Evolutionary conservation across 345 rosid genomes (phyloP), one percentile per base, ranked within the genome.

Genomic region (Clarkia xantiana): DNA sequence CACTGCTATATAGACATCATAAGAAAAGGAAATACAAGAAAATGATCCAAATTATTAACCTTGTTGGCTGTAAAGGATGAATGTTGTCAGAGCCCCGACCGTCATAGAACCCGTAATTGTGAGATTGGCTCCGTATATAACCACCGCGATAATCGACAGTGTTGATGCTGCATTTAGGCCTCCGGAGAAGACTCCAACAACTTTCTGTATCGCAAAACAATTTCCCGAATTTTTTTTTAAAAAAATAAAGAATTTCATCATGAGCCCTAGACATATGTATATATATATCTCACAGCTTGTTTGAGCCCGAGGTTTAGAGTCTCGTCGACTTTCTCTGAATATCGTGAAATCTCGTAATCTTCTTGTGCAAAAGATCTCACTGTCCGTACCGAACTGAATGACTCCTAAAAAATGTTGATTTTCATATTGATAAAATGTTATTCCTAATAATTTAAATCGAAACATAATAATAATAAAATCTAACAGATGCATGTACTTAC

Each of bases 301-400:
- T 66, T 71, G 50, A 90, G 84, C 60, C 95, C 97, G 14, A 90
- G 77, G 50, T 71, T 75, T 58, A 90, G 62, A 18, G 97, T 86
- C 64, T 81, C 95, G 40, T 86, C 86, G 5, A 90, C 97, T 76
- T 90, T 81, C 53, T 77, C 67, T 1, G 91, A 74, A 67, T 90
- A 90, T 38, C 60, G 66, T 45, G 91, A 83, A 49, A 76, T 74
- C 60, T 76, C 79, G 52, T 63, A 68, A 53, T 54, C 42, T 77
- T 90, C 95, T 72, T 86, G 87, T 9, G 97, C 95, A 62, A 90
- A 86, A 59, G 95, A 81, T 72, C 97, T 79, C 36, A 90, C 95
- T 0, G 97, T 90, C 53, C 94, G 84, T 62, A 86, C 71, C 46
- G 97, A 94, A 9, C 97, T 94, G 76, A 90, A 86, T 55, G 94